Evolutionary conservation across 768 basidiomycete species (phyloP).

Genomic region (Postia placenta): DNA sequence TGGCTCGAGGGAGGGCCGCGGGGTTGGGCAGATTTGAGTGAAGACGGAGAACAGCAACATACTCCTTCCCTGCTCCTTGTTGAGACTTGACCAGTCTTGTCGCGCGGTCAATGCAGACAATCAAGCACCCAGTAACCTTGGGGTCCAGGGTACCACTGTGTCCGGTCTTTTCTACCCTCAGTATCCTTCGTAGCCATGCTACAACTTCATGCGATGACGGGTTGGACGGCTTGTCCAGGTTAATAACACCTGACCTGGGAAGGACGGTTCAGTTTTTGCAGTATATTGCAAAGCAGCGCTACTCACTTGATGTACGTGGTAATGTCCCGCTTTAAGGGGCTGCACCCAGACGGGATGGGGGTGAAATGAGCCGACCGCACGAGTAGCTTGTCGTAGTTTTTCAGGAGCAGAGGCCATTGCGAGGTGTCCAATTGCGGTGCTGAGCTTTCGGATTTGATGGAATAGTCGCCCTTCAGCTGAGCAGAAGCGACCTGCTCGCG

Average conservation of each 20-base stretch:
- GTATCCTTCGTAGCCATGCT: conserved; percentile 95
- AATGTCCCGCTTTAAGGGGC: conserved; percentile 93
- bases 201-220: conserved; percentile 99
- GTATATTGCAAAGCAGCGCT: neutral
- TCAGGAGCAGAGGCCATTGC: conserved; percentile 94
- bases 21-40: conserved; percentile 80
- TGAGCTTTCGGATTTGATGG: conserved; percentile 73
- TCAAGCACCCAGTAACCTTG: conserved; percentile 97
- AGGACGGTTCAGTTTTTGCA: neutral
- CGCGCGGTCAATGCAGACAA: conserved; percentile 98
- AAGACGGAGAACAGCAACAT: conserved; percentile 92
- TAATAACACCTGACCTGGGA: conserved; percentile 93
- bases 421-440: conserved; percentile 87
- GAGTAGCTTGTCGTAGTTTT: conserved; percentile 97
- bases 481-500: conserved; percentile 67
- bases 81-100: conserved; percentile 97
- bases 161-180: conserved; percentile 96
- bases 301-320: conserved; percentile 81
- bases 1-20: conserved; percentile 82
- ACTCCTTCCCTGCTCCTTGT: conserved; percentile 98
- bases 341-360: conserved; percentile 90
- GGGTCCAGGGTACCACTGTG: conserved; percentile 99
- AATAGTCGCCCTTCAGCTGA: conserved; percentile 68
- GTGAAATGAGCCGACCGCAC: conserved; percentile 96
- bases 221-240: conserved; percentile 99